phyloP scores from a whole-genome alignment of 305 asterid genomes.

The Coffea humblotiana region DNA sequence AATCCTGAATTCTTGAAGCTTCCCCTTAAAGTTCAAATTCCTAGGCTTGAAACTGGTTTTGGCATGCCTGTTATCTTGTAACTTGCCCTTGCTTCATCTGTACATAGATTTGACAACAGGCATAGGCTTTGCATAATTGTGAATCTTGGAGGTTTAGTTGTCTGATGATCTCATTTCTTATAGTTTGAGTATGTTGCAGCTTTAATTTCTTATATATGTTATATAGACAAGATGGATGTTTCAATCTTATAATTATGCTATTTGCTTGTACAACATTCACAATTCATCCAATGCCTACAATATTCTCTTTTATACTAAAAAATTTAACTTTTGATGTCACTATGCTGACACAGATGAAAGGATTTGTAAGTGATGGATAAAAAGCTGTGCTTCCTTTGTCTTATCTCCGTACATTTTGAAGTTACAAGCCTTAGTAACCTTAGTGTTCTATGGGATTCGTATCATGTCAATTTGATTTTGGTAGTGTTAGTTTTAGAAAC shows the following conservation, averaged over 20 bases:
- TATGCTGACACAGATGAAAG: background rate
- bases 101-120: background rate
- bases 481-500: background rate
- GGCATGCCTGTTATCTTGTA: background rate
- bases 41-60: constrained; percentile 10
- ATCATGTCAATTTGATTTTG: background rate
- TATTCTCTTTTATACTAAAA: too few relatives aligned
- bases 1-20: background rate
- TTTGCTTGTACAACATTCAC: background rate
- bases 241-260: background rate
- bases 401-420: background rate
- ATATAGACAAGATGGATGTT: background rate
- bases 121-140: background rate
- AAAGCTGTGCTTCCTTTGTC: background rate
- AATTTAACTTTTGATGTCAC: too few relatives aligned
- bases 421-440: background rate
- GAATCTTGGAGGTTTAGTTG: background rate
- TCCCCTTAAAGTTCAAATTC: background rate
- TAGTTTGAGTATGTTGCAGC: background rate
- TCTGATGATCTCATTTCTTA: background rate
- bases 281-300: too few relatives aligned
- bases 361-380: background rate
- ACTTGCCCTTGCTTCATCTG: background rate
- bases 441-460: background rate
- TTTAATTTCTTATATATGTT: background rate